These are phyloP conservation scores for Trichaptum fuscoviolaceum DNA, from an alignment of 768 basidiomycete species.

Conservation along the genomic window DNA sequence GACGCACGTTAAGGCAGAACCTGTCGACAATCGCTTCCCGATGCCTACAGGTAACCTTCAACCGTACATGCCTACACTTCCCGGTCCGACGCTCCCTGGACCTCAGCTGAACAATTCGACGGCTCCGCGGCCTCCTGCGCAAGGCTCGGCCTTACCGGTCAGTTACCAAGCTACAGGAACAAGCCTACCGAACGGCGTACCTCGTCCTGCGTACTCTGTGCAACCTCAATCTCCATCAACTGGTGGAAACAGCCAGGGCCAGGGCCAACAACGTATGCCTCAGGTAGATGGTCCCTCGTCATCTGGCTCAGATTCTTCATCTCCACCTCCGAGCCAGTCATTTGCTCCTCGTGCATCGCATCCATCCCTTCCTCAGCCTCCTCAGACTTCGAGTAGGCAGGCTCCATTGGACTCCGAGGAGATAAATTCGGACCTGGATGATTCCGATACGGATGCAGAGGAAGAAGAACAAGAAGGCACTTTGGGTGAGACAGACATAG, in stretches of 20 bases:
- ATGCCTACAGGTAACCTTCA: constrained; percentile 27
- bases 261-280: constrained; percentile 42
- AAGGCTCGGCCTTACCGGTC: constrained; percentile 5
- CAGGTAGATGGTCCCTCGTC: constrained; percentile 75
- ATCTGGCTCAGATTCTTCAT: constrained; percentile 65
- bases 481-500: constrained; percentile 79
- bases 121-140: constrained; percentile 11
- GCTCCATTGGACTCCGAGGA: constrained; percentile 63
- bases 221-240: constrained; percentile 12
- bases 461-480: constrained; percentile 77
- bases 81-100: constrained; percentile 51
- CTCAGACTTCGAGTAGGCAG: constrained; percentile 33
- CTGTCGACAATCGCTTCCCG: constrained; percentile 64
- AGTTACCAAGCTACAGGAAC: background rate
- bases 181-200: background rate
- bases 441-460: constrained; percentile 84
- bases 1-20: constrained; percentile 66
- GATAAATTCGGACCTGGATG: constrained; percentile 96
- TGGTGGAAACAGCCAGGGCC: constrained; percentile 17
- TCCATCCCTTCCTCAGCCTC: constrained; percentile 68
- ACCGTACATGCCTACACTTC: constrained; percentile 31
- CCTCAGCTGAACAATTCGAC: constrained; percentile 44
- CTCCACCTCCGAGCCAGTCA: constrained; percentile 53
- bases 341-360: constrained; percentile 70
- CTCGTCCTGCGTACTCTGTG: constrained; percentile 8